Evolutionary conservation across 768 basidiomycete species (phyloP).

Genomic region (Lactarius indigo): DNA sequence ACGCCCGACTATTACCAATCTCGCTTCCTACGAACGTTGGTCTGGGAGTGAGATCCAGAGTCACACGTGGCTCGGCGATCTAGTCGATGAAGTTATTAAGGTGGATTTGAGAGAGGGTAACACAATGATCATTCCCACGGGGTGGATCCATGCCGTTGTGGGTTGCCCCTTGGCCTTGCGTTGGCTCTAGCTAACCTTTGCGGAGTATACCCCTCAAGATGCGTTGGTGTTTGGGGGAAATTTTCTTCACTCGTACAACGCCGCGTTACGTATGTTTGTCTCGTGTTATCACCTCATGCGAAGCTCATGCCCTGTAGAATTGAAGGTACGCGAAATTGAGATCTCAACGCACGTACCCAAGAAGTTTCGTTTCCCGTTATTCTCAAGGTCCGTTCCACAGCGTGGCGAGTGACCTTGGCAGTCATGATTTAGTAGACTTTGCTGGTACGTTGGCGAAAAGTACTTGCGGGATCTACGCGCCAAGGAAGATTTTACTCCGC

Average conservation of each 20-base stretch:
- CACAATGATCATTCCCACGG: conserved; percentile 92
- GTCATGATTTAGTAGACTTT: conserved; percentile 49
- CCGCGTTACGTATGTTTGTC: conserved; percentile 66
- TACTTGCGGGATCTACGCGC: conserved; percentile 69
- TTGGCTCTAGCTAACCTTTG: background rate
- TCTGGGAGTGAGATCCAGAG: conserved; percentile 89
- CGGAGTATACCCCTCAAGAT: conserved; percentile 84
- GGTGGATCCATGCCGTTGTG: conserved; percentile 98
- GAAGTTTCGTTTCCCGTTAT: conserved; percentile 34
- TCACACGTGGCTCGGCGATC: conserved; percentile 86
- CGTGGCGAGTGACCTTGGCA: background rate
- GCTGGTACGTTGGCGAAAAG: conserved; percentile 88
- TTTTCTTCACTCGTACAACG: conserved; percentile 91
- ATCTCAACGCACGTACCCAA: conserved; percentile 89
- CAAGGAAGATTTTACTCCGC: conserved; percentile 46
- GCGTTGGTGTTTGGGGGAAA: conserved; percentile 97
- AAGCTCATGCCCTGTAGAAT: conserved; percentile 48
- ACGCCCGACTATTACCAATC: conserved; percentile 78
- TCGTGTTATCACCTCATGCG: background rate
- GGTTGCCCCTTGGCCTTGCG: conserved; percentile 31
- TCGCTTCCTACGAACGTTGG: conserved; percentile 90
- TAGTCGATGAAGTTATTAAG: conserved; percentile 88
- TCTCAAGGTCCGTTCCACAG: conserved; percentile 27
- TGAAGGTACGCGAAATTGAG: conserved; percentile 88
- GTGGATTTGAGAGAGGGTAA: conserved; percentile 74